Base-by-base conservation (phyloP, 2,329 filamentous ascomycete species). In the Sporothrix curviconia region DNA sequence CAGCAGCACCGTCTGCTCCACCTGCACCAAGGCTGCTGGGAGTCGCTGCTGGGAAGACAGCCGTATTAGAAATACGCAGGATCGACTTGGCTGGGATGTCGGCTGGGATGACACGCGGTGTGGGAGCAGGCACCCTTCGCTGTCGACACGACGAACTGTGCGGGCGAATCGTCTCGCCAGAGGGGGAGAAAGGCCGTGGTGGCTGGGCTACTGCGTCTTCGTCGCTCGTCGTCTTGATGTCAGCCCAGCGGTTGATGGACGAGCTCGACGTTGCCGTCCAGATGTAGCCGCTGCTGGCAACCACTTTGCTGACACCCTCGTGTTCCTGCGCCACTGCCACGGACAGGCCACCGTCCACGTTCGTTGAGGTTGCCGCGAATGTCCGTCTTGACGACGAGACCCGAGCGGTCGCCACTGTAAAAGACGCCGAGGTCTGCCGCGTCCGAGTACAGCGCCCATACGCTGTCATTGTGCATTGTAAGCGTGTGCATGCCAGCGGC, bases 391-490 rank as follows among this genome's bases (percentile, higher is more conserved):
- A 91, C 92, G n/a, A 99, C 86, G 60, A 96, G 74, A 3, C 94
- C 94, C 1, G 90, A 92, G 53, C 92, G 86, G 72, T 99, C 94
- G 64, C 87, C 89, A 57, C 92, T 97, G 74, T 97, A 97, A 71
- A 99, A 97, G 30, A 96, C 82, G 9, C 87, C 86, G 4, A 99
- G 80, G 59, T 87, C 81, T 0, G 92, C 91, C 65, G 95, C 84
- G 55, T 92, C 86, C 0, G 94, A 96, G 71, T 88, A 95, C 22
- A 99, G 78, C 1, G 90, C 95, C 94, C 94, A 99, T 22, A 99
- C 90, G 69, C 92, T 96, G 68, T 96, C 91, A 68, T 95, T 95
- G 74, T 99, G 94, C 94, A 99, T 99, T 56, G 92, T 96, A 65
- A 99, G 81, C 0, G 94, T 99, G 72, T 96, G 90, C 87, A 97